phyloP scores from a whole-genome alignment of 176 grass and related monocot species.

The Carex parvula region DNA sequence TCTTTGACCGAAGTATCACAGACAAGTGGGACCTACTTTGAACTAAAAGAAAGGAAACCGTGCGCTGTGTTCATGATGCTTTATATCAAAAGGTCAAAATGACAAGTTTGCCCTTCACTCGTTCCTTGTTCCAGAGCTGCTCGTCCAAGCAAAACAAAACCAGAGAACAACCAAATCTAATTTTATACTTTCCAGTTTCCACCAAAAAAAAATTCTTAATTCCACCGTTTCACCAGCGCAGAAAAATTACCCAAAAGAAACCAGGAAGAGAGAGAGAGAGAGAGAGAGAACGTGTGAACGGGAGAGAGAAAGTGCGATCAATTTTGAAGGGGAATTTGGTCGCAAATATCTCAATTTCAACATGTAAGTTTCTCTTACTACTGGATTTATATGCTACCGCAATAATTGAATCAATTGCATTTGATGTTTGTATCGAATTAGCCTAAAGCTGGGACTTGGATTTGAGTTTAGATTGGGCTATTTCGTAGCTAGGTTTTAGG shows the following conservation, averaged over 20 bases:
- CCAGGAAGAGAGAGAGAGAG: background rate
- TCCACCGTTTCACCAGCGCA: slow-evolving; percentile 7
- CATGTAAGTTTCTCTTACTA: slow-evolving; percentile 17
- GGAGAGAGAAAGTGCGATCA: background rate
- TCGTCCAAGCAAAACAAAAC: slow-evolving; percentile 28
- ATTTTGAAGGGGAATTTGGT: slow-evolving; percentile 22
- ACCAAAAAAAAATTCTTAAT: background rate
- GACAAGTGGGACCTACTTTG: background rate
- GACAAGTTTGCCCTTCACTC: slow-evolving; percentile 1
- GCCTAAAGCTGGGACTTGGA: background rate
- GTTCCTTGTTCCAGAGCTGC: background rate
- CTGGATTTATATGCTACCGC: slow-evolving; percentile 1
- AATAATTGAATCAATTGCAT: background rate
- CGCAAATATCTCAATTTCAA: slow-evolving; percentile 3
- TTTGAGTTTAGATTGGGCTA: background rate
- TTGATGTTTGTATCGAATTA: background rate
- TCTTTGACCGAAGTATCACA: background rate
- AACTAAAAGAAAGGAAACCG: background rate
- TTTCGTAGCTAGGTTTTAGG: background rate
- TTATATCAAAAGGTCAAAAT: background rate
- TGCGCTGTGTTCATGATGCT: background rate
- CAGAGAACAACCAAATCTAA: background rate
- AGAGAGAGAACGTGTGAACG: background rate
- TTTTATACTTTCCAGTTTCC: slow-evolving; percentile 5
- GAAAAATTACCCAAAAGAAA: background rate